Evolutionary conservation across 129 eudicot species (phyloP).

Genomic region (Artemisia argyi): DNA sequence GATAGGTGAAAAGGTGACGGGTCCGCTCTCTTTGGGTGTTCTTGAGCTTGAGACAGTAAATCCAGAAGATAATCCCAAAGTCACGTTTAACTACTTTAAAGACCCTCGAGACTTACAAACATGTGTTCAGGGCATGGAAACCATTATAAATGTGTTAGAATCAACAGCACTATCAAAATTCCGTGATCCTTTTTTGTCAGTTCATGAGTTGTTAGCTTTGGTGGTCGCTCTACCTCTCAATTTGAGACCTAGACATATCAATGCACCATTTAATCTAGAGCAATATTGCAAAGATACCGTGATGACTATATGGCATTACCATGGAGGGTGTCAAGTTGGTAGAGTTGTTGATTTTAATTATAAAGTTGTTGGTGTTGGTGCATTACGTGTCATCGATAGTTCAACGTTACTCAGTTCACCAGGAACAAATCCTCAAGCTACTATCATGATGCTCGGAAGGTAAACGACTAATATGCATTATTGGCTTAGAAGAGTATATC

Average conservation of each 20-base stretch:
- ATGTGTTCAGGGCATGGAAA: slow-evolving; percentile 72
- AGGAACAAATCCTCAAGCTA: too few species aligned
- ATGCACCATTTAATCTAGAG: too few species aligned
- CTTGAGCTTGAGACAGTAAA: too few species aligned
- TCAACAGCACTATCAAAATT: slow-evolving; percentile 47
- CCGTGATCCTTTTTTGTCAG: slow-evolving; percentile 48
- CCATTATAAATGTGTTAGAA: slow-evolving; percentile 52
- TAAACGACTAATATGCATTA: background rate
- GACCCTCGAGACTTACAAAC: slow-evolving; percentile 68
- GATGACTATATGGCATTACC: too few species aligned
- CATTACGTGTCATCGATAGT: too few species aligned
- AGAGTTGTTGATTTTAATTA: too few species aligned
- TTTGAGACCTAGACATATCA: slow-evolving; percentile 44
- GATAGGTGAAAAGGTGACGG: slow-evolving; percentile 63
- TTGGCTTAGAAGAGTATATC: background rate
- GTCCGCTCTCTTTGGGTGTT: slow-evolving; percentile 63
- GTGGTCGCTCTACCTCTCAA: slow-evolving; percentile 55
- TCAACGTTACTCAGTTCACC: too few species aligned
- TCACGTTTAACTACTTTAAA: slow-evolving; percentile 67
- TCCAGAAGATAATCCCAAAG: too few species aligned
- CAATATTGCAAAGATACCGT: too few species aligned
- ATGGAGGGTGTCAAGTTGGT: too few species aligned
- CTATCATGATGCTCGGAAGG: slow-evolving; percentile 98
- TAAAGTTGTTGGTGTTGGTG: too few species aligned
- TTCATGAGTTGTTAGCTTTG: slow-evolving; percentile 31